phyloP scores from a whole-genome alignment of 2,329 filamentous ascomycete species.

The Bretziella fagacearum region DNA sequence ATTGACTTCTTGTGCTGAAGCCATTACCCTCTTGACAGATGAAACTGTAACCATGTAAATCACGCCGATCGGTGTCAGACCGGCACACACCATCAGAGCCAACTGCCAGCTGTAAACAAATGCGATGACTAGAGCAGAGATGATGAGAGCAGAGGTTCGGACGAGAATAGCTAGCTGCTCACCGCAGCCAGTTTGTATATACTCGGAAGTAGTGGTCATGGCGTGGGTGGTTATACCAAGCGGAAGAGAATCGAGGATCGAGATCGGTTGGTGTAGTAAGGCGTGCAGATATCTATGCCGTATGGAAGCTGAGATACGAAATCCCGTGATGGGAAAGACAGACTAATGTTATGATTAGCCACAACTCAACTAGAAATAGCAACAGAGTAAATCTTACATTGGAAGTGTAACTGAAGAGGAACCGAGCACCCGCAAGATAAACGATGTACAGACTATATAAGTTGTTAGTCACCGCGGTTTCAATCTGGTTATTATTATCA shows the following conservation, averaged over 20 bases:
- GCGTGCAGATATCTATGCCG: constrained; percentile 32
- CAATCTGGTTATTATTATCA: background rate
- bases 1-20: constrained; percentile 23
- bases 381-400: constrained; percentile 18
- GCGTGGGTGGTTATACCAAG: constrained; percentile 33
- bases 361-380: background rate
- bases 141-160: constrained; percentile 25
- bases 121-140: constrained; percentile 32
- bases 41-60: constrained; percentile 22
- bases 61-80: constrained; percentile 26
- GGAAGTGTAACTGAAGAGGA: constrained; percentile 21
- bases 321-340: constrained; percentile 29
- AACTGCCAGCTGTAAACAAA: constrained; percentile 35
- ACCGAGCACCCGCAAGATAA: constrained; percentile 22
- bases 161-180: constrained; percentile 31
- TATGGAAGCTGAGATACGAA: constrained; percentile 32
- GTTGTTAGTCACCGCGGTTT: background rate
- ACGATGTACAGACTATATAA: constrained; percentile 14
- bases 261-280: constrained; percentile 32
- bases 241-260: constrained; percentile 31
- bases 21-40: constrained; percentile 20
- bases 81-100: constrained; percentile 32
- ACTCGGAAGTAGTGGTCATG: constrained; percentile 35
- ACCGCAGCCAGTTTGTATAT: constrained; percentile 36
- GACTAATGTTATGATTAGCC: background rate